phyloP scores from a whole-genome alignment of 345 rosid species.

The Bruguiera gymnorhiza region DNA sequence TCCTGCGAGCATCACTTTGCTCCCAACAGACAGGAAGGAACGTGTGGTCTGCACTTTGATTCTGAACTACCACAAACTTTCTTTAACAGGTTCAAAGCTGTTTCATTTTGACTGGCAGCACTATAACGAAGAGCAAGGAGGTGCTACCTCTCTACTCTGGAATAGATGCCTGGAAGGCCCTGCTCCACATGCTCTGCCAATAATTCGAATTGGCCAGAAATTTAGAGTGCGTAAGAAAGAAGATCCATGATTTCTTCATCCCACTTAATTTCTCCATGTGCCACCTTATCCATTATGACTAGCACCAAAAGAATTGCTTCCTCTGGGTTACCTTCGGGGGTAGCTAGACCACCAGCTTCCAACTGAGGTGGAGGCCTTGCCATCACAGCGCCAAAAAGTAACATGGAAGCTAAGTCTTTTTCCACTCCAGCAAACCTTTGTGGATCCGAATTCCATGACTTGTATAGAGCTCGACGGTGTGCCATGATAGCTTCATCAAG shows the following conservation, averaged over 20 bases:
- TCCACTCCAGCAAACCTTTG: slow-evolving; percentile 68
- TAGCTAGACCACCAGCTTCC: slow-evolving; percentile 33
- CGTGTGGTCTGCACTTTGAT: slow-evolving; percentile 49
- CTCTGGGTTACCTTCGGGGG: slow-evolving; percentile 54
- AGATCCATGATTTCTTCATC: slow-evolving; percentile 82
- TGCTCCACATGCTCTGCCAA: slow-evolving; percentile 72
- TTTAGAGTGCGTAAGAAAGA: slow-evolving; percentile 69
- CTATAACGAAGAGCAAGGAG: slow-evolving; percentile 80
- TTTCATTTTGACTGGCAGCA: slow-evolving; percentile 66
- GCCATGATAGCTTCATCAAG: slow-evolving; percentile 69
- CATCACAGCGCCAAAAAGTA: slow-evolving; percentile 80
- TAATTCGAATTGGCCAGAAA: slow-evolving; percentile 61
- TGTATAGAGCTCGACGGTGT: slow-evolving; percentile 62
- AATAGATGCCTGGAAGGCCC: slow-evolving; percentile 64
- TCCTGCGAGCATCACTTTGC: slow-evolving; percentile 76
- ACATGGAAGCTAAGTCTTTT: slow-evolving; percentile 64
- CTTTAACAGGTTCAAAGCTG: slow-evolving; percentile 68
- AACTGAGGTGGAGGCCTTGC: slow-evolving; percentile 42
- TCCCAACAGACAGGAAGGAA: slow-evolving; percentile 63
- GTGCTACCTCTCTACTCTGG: slow-evolving; percentile 81
- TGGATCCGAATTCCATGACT: slow-evolving; percentile 81
- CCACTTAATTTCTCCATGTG: slow-evolving; percentile 68
- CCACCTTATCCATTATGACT: slow-evolving; percentile 67
- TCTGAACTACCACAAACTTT: slow-evolving; percentile 66
- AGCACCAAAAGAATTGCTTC: slow-evolving; percentile 81